Conservation (phyloP, 2,329 filamentous ascomycete species). For the Exophiala aquamarina region DNA sequence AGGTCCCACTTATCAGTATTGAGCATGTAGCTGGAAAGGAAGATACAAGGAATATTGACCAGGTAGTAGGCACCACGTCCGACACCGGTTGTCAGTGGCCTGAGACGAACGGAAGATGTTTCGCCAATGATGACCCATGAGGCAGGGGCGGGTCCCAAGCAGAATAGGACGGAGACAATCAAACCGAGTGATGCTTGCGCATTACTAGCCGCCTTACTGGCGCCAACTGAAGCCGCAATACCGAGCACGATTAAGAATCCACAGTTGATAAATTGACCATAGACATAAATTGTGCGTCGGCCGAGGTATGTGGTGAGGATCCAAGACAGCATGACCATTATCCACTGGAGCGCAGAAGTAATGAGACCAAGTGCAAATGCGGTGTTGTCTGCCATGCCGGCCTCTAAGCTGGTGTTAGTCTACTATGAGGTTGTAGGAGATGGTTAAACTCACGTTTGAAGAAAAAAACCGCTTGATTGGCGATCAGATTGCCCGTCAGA, state of each 20-base stretch:
- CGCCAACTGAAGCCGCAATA: conserved; percentile 55
- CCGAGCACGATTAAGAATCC: conserved; percentile 59
- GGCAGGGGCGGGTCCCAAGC: conserved; percentile 60
- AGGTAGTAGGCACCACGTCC: conserved; percentile 65
- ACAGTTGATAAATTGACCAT: conserved; percentile 56
- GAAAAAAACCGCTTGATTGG: conserved; percentile 64
- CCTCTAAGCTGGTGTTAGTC: conserved; percentile 51
- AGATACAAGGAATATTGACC: conserved; percentile 66
- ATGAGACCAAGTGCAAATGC: conserved; percentile 66
- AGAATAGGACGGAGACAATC: conserved; percentile 66
- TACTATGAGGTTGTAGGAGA: too few relatives aligned
- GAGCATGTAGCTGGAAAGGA: conserved; percentile 46
- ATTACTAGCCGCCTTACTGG: conserved; percentile 41
- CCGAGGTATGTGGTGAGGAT: conserved; percentile 57
- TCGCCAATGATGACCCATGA: conserved; percentile 69
- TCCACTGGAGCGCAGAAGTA: conserved; percentile 61
- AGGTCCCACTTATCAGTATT: conserved; percentile 45
- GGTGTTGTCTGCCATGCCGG: conserved; percentile 54
- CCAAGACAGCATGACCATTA: conserved; percentile 68
- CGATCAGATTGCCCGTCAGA: conserved; percentile 62
- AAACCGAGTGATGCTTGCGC: conserved; percentile 64
- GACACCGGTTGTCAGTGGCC: conserved; percentile 65
- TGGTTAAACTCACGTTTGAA: conserved; percentile 49
- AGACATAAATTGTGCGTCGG: conserved; percentile 65
- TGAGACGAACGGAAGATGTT: conserved; percentile 64